These are phyloP conservation scores for Carex cristatella DNA, from an alignment of 176 grass and related monocot species.

Conservation along the genomic window DNA sequence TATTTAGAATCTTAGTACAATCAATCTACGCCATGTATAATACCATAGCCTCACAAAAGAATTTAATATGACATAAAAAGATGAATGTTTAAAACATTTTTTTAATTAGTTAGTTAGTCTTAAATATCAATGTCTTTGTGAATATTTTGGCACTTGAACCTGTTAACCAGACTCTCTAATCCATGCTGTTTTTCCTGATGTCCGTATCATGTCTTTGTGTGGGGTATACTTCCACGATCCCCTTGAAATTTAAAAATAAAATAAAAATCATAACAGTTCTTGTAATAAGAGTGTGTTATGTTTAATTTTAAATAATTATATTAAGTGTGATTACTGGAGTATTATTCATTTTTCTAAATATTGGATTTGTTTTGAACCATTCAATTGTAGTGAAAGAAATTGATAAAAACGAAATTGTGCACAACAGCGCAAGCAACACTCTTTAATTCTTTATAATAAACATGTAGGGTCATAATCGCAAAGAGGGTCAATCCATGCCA, in stretches of 20 bases:
- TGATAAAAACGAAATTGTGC: not conserved
- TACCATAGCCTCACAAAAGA: too few relatives aligned
- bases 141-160: not conserved
- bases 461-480: too few relatives aligned
- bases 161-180: not conserved
- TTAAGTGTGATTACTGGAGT: too few relatives aligned
- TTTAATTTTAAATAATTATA: too few relatives aligned
- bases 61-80: not conserved
- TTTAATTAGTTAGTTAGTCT: not conserved
- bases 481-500: too few relatives aligned
- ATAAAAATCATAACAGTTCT: too few relatives aligned
- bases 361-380: not conserved
- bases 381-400: not conserved
- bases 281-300: too few relatives aligned
- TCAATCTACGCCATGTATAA: too few relatives aligned
- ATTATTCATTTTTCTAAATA: not conserved
- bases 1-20: too few relatives aligned
- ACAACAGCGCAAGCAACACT: not conserved
- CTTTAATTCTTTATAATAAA: not conserved
- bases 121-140: too few relatives aligned
- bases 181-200: not conserved
- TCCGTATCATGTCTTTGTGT: not conserved
- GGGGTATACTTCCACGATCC: too few relatives aligned
- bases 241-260: too few relatives aligned
- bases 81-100: not conserved